Percentiles rank a stretch among this genome's conserved stretches.
Evolutionary conservation across 768 basidiomycete species (phyloP).

Genomic region (Zangia roseola): DNA sequence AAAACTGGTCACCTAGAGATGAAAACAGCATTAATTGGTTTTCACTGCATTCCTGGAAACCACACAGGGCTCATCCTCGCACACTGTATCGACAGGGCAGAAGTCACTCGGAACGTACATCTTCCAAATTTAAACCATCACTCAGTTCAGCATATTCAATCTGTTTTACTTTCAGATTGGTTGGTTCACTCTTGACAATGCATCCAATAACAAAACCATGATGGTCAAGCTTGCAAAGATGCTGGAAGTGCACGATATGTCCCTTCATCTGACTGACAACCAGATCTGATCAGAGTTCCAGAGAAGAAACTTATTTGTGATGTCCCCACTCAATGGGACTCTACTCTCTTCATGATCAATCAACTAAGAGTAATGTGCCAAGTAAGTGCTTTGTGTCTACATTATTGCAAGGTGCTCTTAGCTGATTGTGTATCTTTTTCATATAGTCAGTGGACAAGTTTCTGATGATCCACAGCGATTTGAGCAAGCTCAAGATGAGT

Average conservation of each 20-base stretch:
- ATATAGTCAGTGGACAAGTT: too few species aligned
- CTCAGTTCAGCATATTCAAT: neutral
- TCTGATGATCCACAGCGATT: too few species aligned
- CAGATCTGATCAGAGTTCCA: neutral
- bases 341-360: too few species aligned
- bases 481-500: too few species aligned
- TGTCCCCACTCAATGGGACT: too few species aligned
- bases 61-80: conserved; percentile 9
- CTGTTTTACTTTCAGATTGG: neutral
- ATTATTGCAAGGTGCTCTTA: too few species aligned
- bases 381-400: too few species aligned
- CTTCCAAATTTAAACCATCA: too few species aligned
- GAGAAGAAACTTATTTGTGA: neutral
- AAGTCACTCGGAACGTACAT: neutral
- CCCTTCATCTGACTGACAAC: neutral
- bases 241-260: neutral
- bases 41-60: conserved; percentile 12
- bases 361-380: too few species aligned
- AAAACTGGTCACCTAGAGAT: neutral
- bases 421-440: too few species aligned
- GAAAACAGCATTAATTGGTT: conserved; percentile 11
- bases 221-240: neutral
- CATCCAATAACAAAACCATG: neutral
- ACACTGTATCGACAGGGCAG: neutral
- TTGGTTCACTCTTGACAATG: neutral